A percentile compares a stretch with the other conserved stretches of the same genome.
Evolutionary conservation across 148 eudicot genomes (phyloP).

Genomic region (Oxyria digyna): DNA sequence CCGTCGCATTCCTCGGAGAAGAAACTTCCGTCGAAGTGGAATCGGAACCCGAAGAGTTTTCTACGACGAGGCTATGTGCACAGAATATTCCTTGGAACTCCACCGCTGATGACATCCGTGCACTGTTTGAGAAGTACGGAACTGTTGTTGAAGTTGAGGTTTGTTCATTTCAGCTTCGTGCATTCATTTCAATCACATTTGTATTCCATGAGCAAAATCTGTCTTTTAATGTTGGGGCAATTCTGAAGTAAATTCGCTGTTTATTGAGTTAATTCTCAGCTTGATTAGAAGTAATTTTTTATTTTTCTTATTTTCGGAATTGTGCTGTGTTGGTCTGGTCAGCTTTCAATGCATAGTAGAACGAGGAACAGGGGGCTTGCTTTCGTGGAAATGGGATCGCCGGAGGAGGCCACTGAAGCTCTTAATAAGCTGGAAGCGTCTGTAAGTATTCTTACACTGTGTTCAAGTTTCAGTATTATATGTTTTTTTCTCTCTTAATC

Average conservation of each 20-base stretch:
- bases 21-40: slow-evolving; percentile 1
- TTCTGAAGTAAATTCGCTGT: not conserved
- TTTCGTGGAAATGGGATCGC: slow-evolving; percentile 80
- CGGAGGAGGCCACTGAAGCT: slow-evolving; percentile 71
- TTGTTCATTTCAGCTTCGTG: not conserved
- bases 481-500: not conserved
- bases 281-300: not conserved
- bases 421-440: slow-evolving; percentile 45
- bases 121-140: slow-evolving; percentile 61
- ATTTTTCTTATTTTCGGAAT: slow-evolving; percentile 4
- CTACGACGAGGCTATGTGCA: slow-evolving; percentile 48
- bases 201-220: not conserved
- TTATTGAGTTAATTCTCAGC: not conserved
- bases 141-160: slow-evolving; percentile 82
- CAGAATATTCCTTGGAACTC: slow-evolving; percentile 74
- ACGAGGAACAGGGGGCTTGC: slow-evolving; percentile 81
- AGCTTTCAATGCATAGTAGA: slow-evolving; percentile 73
- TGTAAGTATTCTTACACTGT: slow-evolving; percentile 32
- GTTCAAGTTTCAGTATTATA: not conserved
- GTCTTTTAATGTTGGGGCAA: not conserved
- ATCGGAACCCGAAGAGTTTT: slow-evolving; percentile 23
- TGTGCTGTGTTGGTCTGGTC: not conserved
- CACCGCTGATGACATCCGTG: slow-evolving; percentile 57
- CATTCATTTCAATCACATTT: not conserved
- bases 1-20: slow-evolving; percentile 19